Percentiles rank a stretch among this genome's conserved stretches.
Evolutionary conservation across 2,329 filamentous ascomycete species (phyloP).

Genomic region (Zymoseptoria pseudotritici): DNA sequence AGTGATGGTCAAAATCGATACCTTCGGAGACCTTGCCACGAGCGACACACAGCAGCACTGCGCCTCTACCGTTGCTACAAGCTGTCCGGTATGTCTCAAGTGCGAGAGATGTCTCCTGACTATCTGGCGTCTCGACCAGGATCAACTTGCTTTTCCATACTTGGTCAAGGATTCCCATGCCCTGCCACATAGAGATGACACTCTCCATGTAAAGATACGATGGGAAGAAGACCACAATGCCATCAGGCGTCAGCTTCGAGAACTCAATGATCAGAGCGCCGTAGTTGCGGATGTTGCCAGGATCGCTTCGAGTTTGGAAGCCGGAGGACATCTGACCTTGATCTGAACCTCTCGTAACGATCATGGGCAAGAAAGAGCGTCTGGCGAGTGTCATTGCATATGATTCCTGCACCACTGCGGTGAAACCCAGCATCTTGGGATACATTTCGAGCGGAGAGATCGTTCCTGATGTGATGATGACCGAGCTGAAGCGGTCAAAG

Average conservation of each 20-base stretch:
- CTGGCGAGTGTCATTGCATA: slow-evolving; percentile 95
- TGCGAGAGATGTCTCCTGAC: slow-evolving; percentile 91
- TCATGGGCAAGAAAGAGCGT: slow-evolving; percentile 94
- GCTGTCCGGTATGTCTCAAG: slow-evolving; percentile 95
- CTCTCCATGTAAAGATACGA: slow-evolving; percentile 99
- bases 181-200: slow-evolving; percentile 98
- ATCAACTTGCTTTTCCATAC: slow-evolving; percentile 99
- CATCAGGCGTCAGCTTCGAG: slow-evolving; percentile 89
- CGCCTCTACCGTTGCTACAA: slow-evolving; percentile 92
- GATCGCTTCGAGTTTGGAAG: slow-evolving; percentile 92
- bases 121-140: slow-evolving; percentile 92
- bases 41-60: slow-evolving; percentile 87
- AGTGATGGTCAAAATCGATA: slow-evolving; percentile 99
- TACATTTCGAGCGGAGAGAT: slow-evolving; percentile 98
- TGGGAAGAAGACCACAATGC: slow-evolving; percentile 98
- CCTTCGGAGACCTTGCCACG: slow-evolving; percentile 96
- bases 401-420: slow-evolving; percentile 88
- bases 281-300: slow-evolving; percentile 94
- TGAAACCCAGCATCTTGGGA: slow-evolving; percentile 94
- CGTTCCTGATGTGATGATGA: slow-evolving; percentile 96
- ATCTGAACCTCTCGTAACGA: slow-evolving; percentile 90
- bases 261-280: slow-evolving; percentile 91
- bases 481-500: slow-evolving; percentile 93
- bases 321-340: slow-evolving; percentile 88
- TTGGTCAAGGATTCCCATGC: slow-evolving; percentile 93